Conservation (phyloP, 208 protist species). For the Acanthamoeba culbertsoni region DNA sequence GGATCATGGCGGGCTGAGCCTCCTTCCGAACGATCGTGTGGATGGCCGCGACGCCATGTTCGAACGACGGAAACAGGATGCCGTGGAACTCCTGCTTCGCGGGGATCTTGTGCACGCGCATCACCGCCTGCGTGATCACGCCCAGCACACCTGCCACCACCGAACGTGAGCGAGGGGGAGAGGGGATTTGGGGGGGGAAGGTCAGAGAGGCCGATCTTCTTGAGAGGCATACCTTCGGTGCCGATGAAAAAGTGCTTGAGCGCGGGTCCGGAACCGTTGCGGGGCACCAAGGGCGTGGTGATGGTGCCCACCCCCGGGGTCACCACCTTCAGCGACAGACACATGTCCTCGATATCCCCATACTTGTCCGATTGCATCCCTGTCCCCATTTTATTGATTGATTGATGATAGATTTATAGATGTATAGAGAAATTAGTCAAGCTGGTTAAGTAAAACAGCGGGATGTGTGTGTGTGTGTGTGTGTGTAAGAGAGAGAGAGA, state of each 20-base stretch:
- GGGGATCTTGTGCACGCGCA: conserved; percentile 65
- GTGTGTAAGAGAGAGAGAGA: no score
- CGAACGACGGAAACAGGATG: conserved; percentile 64
- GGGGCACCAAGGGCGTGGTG: conserved; percentile 58
- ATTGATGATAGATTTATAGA: no score
- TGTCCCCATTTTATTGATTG: no score
- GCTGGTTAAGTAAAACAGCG: no score
- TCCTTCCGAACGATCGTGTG: conserved; percentile 65
- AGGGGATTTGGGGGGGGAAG: no score
- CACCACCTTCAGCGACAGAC: conserved; percentile 64
- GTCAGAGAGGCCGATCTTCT: no score
- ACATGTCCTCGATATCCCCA: conserved; percentile 74
- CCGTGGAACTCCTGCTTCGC: conserved; percentile 48
- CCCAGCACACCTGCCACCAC: conserved; percentile 43
- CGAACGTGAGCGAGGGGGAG: no score
- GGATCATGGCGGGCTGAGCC: conserved; percentile 72
- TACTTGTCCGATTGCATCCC: conserved; percentile 62
- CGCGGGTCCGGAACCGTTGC: conserved; percentile 66
- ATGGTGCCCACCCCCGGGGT: conserved; percentile 67
- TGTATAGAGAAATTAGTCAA: no score
- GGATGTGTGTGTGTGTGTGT: no score
- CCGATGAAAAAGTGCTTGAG: conserved; percentile 74
- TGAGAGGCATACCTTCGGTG: no score
- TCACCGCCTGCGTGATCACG: conserved; percentile 73
- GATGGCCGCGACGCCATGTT: conserved; percentile 52